Evolutionary conservation across 2,329 filamentous ascomycete genomes (phyloP), one percentile per base, ranked within the genome.

Genomic region (Neophaeococcomyces mojaviensis): DNA sequence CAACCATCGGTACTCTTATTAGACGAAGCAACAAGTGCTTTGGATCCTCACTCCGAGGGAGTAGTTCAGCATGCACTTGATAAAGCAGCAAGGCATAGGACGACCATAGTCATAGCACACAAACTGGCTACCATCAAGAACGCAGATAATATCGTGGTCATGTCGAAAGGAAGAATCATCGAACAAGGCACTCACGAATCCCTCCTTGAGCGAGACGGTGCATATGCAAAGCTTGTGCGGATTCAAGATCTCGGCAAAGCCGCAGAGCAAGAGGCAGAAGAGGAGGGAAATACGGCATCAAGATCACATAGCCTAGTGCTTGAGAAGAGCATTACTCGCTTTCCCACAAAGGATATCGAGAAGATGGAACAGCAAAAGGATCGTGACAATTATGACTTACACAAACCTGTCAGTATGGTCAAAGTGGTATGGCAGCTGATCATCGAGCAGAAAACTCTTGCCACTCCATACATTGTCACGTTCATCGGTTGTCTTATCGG

Each of bases 21-120:
- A 2, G 87, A 94, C 53, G 88, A 94, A 63, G 87, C 88, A 2
- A 94, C 87, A 1, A 86, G 81, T 31, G 85, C 84, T 7, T 73
- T 94, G 0, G 88, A 94, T 59, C 88, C 86, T 12, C 85, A 86
- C 58, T 86, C 84, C 1, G 87, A 94, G 64, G 84, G 83, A 42
- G 80, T 88, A 6, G 87, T 94, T 1, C 87, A 94, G 62, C 83
- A 83, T 31, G 88, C 87, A 13, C 72, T 94, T 2, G 85, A 92
- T 54, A 79, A 43, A 37, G 86, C 86, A 12, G 74, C 86, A 1
- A 73, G 79, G 49, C 85, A 48, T 3, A 39, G 48, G 16, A 57
- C 56, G 3, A 55, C 55, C 15, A 47, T 58, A 8, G 41, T 64
- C n/a, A 68, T 68, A 43, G 66, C 66, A 1, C 66, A 68, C 51